Evolutionary conservation across 192 early-diverging fungal species (phyloP).

Genomic region (Entomortierella beljakovae): DNA sequence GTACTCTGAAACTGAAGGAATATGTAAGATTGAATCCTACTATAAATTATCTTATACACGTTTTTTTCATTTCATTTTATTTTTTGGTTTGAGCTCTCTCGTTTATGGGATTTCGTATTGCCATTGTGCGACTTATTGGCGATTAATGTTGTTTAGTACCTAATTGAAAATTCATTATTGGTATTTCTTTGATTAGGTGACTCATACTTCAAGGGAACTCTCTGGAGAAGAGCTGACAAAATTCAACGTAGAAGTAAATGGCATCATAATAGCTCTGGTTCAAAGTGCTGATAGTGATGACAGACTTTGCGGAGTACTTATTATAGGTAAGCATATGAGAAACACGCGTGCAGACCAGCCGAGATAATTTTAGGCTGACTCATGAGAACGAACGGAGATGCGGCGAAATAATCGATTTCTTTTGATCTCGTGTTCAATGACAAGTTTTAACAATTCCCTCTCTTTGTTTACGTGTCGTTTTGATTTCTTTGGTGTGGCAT

Average conservation of each 20-base stretch:
- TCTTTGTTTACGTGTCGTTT: neutral
- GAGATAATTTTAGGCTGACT: neutral
- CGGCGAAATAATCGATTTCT: neutral
- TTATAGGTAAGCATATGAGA: slow-evolving; percentile 71
- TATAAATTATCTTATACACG: too few species aligned
- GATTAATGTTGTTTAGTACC: neutral
- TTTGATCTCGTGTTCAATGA: neutral
- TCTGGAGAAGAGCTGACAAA: slow-evolving; percentile 76
- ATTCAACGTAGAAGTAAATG: slow-evolving; percentile 82
- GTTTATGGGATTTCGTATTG: too few species aligned
- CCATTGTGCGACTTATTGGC: too few species aligned
- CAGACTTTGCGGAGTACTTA: slow-evolving; percentile 81
- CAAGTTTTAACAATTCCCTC: neutral
- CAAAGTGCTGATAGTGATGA: slow-evolving; percentile 77
- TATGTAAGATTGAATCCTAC: slow-evolving; percentile 29
- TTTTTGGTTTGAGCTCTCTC: too few species aligned
- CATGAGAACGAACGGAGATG: neutral
- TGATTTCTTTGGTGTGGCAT: neutral
- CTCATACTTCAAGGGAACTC: slow-evolving; percentile 63
- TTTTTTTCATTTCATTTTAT: too few species aligned
- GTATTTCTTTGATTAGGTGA: slow-evolving; percentile 15
- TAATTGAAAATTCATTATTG: neutral
- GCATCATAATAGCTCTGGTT: slow-evolving; percentile 79
- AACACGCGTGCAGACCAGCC: neutral
- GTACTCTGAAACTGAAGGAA: slow-evolving; percentile 21